Percentiles rank a stretch among this genome's conserved stretches.
Evolutionary conservation across 345 rosid genomes (phyloP).

Genomic region (Boechera retrofracta): DNA sequence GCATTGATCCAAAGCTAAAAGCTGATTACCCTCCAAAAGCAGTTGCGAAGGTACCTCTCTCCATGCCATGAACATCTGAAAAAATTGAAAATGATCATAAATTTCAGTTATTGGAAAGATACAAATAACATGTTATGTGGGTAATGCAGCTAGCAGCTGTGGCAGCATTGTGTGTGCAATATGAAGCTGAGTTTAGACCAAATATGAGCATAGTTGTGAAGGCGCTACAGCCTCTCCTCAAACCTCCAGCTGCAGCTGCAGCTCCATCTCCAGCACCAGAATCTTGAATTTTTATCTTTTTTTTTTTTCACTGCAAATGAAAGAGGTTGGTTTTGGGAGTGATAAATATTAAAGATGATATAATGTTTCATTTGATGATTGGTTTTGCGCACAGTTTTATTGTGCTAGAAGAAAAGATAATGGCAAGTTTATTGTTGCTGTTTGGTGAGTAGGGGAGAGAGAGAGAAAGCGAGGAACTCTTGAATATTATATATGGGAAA

Average conservation of each 20-base stretch:
- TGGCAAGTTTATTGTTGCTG: constrained; percentile 34
- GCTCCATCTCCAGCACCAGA: constrained; percentile 41
- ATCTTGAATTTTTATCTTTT: constrained; percentile 27
- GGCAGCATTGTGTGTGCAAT: constrained; percentile 91
- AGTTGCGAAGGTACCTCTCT: constrained; percentile 78
- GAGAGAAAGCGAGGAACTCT: not conserved
- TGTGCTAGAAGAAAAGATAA: constrained; percentile 38
- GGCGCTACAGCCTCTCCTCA: constrained; percentile 81
- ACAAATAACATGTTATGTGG: constrained; percentile 1
- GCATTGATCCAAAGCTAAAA: constrained; percentile 95
- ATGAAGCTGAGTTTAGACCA: constrained; percentile 91
- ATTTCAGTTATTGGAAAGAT: not conserved
- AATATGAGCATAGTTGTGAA: constrained; percentile 97
- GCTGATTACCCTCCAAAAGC: constrained; percentile 98
- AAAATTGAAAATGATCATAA: constrained; percentile 4
- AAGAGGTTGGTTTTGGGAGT: constrained; percentile 27
- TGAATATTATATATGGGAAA: not conserved
- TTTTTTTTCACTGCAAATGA: constrained; percentile 16
- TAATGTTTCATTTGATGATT: constrained; percentile 40
- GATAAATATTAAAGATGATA: constrained; percentile 8
- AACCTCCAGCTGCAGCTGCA: constrained; percentile 53
- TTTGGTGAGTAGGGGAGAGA: constrained; percentile 11
- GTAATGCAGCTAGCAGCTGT: constrained; percentile 85
- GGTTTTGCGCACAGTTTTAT: constrained; percentile 39
- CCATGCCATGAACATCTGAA: constrained; percentile 13